Conservation (phyloP, 306 rosid genomes). For the Cucurbita maxima region DNA sequence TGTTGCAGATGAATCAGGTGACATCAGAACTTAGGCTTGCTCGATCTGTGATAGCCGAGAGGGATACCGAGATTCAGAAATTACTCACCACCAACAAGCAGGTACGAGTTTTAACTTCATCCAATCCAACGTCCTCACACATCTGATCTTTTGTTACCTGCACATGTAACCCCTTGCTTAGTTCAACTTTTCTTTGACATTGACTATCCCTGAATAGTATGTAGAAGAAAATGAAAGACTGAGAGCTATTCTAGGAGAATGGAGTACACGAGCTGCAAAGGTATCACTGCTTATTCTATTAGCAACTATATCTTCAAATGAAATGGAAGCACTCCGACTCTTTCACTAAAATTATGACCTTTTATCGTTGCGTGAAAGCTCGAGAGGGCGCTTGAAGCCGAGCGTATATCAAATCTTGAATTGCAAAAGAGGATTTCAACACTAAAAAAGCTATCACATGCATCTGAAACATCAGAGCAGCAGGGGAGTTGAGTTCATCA, state of each 20-base stretch:
- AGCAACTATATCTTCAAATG: background rate
- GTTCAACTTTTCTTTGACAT: background rate
- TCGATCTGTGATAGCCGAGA: conserved; percentile 85
- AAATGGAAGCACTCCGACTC: background rate
- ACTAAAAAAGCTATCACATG: conserved; percentile 16
- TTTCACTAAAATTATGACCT: background rate
- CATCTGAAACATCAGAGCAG: conserved; percentile 15
- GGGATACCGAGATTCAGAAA: conserved; percentile 69
- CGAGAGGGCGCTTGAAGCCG: conserved; percentile 41
- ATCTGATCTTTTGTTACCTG: background rate
- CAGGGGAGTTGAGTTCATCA: conserved; percentile 1
- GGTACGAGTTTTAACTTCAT: conserved; percentile 14
- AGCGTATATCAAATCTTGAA: conserved; percentile 36
- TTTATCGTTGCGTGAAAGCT: conserved; percentile 13
- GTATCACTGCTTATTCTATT: conserved; percentile 20
- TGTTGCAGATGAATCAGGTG: conserved; percentile 73
- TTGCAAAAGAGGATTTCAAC: conserved; percentile 37
- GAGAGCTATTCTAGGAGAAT: conserved; percentile 88
- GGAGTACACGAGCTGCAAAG: conserved; percentile 98
- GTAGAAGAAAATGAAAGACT: conserved; percentile 96
- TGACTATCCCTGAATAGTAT: conserved; percentile 32
- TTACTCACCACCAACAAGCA: conserved; percentile 78
- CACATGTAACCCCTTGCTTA: background rate
- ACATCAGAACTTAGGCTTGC: conserved; percentile 91
- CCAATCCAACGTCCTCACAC: background rate